A percentile compares a stretch with the other conserved stretches of the same genome.
phyloP scores from a whole-genome alignment of 441 rosid species.

The Gossypium davidsonii region DNA sequence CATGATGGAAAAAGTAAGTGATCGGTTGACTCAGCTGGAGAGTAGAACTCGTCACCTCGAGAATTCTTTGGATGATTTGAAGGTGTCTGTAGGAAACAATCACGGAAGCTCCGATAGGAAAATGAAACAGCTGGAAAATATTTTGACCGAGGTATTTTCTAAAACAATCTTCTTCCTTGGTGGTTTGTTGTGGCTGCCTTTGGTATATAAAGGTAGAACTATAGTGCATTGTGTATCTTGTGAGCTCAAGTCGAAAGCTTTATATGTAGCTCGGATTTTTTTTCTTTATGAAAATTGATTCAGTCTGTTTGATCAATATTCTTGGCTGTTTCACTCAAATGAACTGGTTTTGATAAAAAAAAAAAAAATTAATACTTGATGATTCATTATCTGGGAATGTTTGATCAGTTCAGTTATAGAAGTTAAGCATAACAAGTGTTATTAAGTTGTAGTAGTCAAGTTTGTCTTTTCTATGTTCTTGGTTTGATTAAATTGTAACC shows the following conservation, averaged over 20 bases:
- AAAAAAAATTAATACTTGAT: background rate
- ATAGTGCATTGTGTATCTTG: background rate
- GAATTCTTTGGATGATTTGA: conserved; percentile 73
- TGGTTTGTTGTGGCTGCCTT: background rate
- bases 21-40: conserved; percentile 74
- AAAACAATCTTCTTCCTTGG: background rate
- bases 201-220: background rate
- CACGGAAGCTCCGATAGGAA: conserved; percentile 72
- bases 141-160: conserved; percentile 58
- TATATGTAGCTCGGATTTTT: background rate
- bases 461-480: background rate
- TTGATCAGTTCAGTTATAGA: background rate
- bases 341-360: background rate
- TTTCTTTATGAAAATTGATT: background rate
- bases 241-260: background rate
- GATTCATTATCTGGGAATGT: background rate
- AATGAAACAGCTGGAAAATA: conserved; percentile 71
- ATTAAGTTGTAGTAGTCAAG: background rate
- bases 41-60: conserved; percentile 60
- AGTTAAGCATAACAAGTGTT: background rate
- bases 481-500: background rate
- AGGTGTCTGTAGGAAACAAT: conserved; percentile 63
- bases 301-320: background rate
- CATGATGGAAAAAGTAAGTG: conserved; percentile 59
- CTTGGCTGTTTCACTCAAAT: background rate